Evolutionary conservation across 2,329 filamentous ascomycete genomes (phyloP).

Genomic region (Didymella segeticola): DNA sequence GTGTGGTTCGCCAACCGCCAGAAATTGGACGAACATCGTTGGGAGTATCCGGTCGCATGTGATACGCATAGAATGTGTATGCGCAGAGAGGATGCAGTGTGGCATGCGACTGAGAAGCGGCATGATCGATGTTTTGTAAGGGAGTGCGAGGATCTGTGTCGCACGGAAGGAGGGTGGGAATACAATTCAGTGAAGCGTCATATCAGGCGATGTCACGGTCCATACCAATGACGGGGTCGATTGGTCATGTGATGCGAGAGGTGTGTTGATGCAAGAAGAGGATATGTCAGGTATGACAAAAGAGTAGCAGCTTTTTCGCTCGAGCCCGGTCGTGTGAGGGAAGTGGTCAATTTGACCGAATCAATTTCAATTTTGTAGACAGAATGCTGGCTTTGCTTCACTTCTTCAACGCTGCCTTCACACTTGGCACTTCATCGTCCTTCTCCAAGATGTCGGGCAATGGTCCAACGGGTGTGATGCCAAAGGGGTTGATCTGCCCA

Average conservation of each 20-base stretch:
- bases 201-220: conserved; percentile 10
- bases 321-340: no score
- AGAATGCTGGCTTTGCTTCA: neutral
- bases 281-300: no score
- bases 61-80: conserved; percentile 28
- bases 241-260: no score
- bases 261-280: no score
- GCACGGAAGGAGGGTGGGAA: conserved; percentile 27
- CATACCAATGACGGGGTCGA: no score
- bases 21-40: conserved; percentile 18
- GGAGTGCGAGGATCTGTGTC: conserved; percentile 25
- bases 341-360: no score
- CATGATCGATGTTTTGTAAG: conserved; percentile 35
- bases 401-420: conserved; percentile 32
- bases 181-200: conserved; percentile 22
- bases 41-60: conserved; percentile 24
- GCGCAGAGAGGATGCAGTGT: conserved; percentile 21
- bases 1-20: conserved; percentile 24
- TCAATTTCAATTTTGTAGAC: neutral
- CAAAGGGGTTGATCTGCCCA: conserved; percentile 67
- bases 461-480: conserved; percentile 86
- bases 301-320: no score
- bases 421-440: conserved; percentile 77
- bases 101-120: conserved; percentile 21
- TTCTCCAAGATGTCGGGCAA: conserved; percentile 79